These are phyloP conservation scores for Naganishia antarctica DNA, from an alignment of 768 basidiomycete species.

Conservation along the genomic window DNA sequence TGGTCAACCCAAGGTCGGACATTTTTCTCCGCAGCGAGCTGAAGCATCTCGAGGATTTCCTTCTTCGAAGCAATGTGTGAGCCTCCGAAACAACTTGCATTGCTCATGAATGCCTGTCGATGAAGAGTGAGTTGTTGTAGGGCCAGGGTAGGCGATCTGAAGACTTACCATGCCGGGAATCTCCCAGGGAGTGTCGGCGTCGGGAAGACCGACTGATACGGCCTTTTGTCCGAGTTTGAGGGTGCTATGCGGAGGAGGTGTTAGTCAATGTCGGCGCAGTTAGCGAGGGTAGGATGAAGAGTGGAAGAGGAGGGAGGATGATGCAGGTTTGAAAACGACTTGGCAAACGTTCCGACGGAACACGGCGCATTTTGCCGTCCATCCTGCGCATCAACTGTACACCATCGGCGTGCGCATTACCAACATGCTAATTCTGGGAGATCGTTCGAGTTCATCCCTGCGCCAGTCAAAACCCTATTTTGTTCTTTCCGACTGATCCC, in stretches of 20 bases:
- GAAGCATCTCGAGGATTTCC: slow-evolving; percentile 55
- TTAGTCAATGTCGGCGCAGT: no score
- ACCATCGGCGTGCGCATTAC: no score
- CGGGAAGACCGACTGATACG: slow-evolving; percentile 58
- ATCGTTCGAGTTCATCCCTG: no score
- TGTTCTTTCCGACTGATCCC: no score
- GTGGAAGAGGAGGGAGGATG: no score
- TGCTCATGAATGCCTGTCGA: slow-evolving; percentile 7
- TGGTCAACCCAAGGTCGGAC: slow-evolving; percentile 54
- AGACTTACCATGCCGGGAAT: slow-evolving; percentile 21
- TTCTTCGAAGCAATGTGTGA: slow-evolving; percentile 25
- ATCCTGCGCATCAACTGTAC: no score
- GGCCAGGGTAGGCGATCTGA: neutral
- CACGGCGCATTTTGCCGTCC: no score
- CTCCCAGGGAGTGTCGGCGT: slow-evolving; percentile 37
- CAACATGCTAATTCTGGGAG: no score
- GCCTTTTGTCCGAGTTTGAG: slow-evolving; percentile 54
- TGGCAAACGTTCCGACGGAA: no score
- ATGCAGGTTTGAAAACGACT: no score
- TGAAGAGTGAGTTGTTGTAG: neutral
- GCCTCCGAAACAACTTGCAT: slow-evolving; percentile 2
- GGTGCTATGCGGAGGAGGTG: neutral
- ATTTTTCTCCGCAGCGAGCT: slow-evolving; percentile 58
- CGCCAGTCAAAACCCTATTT: no score
- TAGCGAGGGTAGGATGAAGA: no score